These are phyloP conservation scores for Bruguiera sexangula DNA, from an alignment of 345 rosid genomes.

Conservation along the genomic window DNA sequence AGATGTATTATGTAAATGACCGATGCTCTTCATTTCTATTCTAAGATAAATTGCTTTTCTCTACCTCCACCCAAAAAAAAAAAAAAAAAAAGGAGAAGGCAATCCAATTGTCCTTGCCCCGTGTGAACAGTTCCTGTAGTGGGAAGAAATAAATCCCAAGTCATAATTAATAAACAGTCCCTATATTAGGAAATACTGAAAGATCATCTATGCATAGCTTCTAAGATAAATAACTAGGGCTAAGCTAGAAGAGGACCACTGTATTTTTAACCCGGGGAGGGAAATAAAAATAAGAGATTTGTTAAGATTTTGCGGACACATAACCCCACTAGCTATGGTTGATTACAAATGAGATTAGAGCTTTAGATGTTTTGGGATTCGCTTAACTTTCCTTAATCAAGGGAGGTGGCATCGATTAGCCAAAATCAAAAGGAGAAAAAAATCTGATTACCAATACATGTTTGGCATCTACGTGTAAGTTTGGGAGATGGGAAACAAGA, in stretches of 20 bases:
- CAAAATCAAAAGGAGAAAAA: conserved; percentile 18
- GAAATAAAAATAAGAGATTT: conserved; percentile 14
- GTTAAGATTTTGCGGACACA: conserved; percentile 5
- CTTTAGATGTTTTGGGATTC: conserved; percentile 26
- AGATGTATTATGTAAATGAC: too few relatives aligned
- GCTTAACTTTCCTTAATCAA: conserved; percentile 23
- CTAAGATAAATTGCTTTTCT: too few relatives aligned
- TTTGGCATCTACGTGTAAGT: conserved; percentile 27
- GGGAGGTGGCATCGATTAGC: conserved; percentile 18
- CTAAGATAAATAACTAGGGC: not conserved
- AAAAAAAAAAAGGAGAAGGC: too few relatives aligned
- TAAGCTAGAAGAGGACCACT: conserved; percentile 21
- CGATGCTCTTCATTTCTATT: too few relatives aligned
- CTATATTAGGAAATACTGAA: too few relatives aligned
- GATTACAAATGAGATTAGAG: conserved; percentile 5
- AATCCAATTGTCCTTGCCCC: too few relatives aligned
- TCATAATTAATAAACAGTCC: too few relatives aligned
- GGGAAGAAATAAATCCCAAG: too few relatives aligned
- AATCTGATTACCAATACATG: conserved; percentile 14
- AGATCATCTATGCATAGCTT: too few relatives aligned
- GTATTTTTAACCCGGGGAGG: conserved; percentile 15
- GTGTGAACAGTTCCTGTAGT: too few relatives aligned
- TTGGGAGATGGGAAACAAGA: conserved; percentile 53
- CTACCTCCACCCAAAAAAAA: too few relatives aligned
- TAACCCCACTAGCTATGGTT: conserved; percentile 1